A percentile compares a stretch with the other conserved stretches of the same genome.
Evolutionary conservation across 78 protist genomes (phyloP).

Genomic region (Protostelium mycophagum): DNA sequence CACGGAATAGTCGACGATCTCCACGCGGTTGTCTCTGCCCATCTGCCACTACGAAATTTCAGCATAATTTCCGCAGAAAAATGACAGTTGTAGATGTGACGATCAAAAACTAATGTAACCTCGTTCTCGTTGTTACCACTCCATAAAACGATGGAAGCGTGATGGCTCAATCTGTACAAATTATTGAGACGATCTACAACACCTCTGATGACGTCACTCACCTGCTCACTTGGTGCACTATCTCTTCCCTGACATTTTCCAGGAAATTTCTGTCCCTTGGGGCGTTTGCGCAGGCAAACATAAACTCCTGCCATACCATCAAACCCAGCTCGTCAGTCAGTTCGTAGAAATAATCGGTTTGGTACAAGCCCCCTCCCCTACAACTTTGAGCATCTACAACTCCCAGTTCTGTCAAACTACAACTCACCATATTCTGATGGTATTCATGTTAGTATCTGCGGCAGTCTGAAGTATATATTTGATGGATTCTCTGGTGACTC

Average conservation of each 20-base stretch:
- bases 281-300: constrained; percentile 79
- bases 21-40: no score
- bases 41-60: no score
- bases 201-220: background rate
- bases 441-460: constrained; percentile 30
- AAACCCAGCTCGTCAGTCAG: constrained; percentile 61
- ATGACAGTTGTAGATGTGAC: constrained; percentile 13
- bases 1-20: constrained; percentile 47
- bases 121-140: constrained; percentile 89
- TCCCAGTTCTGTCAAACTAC: no score
- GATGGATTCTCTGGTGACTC: constrained; percentile 11
- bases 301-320: constrained; percentile 83
- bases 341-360: constrained; percentile 37
- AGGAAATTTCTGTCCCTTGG: constrained; percentile 73
- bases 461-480: constrained; percentile 3
- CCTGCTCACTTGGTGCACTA: constrained; percentile 36
- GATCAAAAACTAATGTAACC: constrained; percentile 9
- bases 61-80: constrained; percentile 41
- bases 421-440: constrained; percentile 44
- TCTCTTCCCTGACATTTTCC: constrained; percentile 33
- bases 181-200: background rate
- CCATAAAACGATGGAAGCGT: constrained; percentile 68
- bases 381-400: no score
- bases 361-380: constrained; percentile 61
- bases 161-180: constrained; percentile 33